Evolutionary conservation across 352 stramenopile species (phyloP).

Genomic region (Pythium coloratum): DNA sequence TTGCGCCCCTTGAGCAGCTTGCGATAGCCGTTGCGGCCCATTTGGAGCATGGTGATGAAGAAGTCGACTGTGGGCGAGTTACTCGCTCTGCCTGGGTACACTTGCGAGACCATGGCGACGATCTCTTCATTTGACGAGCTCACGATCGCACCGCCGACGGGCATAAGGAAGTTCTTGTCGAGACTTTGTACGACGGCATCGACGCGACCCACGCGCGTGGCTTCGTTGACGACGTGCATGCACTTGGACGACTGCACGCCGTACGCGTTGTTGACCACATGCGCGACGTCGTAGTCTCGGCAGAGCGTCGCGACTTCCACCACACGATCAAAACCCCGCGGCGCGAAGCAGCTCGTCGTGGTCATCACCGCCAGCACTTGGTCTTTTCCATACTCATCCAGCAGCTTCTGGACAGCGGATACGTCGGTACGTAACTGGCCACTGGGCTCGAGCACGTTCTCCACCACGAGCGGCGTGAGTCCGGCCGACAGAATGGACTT

Average conservation of each 20-base stretch:
- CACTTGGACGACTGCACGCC: conserved; percentile 95
- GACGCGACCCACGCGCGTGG: conserved; percentile 90
- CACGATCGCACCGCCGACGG: conserved; percentile 93
- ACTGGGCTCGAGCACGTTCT: conserved; percentile 57
- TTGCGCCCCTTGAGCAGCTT: conserved; percentile 87
- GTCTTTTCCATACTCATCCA: conserved; percentile 62
- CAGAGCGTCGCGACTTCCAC: conserved; percentile 92
- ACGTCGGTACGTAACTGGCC: conserved; percentile 92
- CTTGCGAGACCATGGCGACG: conserved; percentile 87
- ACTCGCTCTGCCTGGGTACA: conserved; percentile 96
- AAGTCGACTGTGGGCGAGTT: conserved; percentile 95
- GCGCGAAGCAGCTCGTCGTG: conserved; percentile 99
- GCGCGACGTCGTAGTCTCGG: conserved; percentile 68
- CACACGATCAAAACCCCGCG: conserved; percentile 94
- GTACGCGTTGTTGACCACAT: conserved; percentile 99
- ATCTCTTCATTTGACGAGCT: conserved; percentile 68
- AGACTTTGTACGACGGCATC: conserved; percentile 97
- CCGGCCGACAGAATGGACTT: conserved; percentile 95
- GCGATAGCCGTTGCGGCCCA: conserved; percentile 90
- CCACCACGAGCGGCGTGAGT: conserved; percentile 90
- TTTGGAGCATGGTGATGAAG: conserved; percentile 98
- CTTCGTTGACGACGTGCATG: conserved; percentile 91
- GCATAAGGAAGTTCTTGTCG: conserved; percentile 99
- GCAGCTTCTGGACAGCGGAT: conserved; percentile 52
- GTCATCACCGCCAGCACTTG: conserved; percentile 94